Evolutionary conservation across 2,329 filamentous ascomycete genomes (phyloP).

Genomic region (Catunica adiposa): DNA sequence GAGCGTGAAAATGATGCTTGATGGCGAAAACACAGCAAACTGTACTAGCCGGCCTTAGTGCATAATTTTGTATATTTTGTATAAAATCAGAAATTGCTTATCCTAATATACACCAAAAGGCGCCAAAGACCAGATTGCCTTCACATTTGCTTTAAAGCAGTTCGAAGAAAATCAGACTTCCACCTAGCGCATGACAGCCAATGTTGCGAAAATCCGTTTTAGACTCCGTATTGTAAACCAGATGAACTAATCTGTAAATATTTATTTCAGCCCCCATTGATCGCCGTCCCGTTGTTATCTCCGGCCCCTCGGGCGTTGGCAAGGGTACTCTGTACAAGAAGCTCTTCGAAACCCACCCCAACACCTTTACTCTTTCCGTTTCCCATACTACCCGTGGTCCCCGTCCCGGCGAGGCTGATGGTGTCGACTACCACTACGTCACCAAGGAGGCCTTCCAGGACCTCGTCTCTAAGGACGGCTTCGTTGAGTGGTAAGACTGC

Average conservation of each 20-base stretch:
- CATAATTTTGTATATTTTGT: no score
- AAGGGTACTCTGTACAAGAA: slow-evolving; percentile 66
- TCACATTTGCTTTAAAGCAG: no score
- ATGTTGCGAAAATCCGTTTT: no score
- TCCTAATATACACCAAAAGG: no score
- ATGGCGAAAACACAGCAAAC: no score
- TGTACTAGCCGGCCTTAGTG: no score
- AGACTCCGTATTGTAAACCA: not conserved
- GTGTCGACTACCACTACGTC: slow-evolving; percentile 68
- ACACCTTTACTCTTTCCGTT: slow-evolving; percentile 38
- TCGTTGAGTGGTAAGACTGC: slow-evolving; percentile 45
- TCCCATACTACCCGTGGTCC: slow-evolving; percentile 69
- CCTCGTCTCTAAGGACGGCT: slow-evolving; percentile 51
- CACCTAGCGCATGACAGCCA: no score
- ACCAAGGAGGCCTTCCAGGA: slow-evolving; percentile 48
- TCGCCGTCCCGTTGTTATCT: slow-evolving; percentile 56
- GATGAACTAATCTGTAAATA: not conserved
- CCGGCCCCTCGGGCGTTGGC: slow-evolving; percentile 62
- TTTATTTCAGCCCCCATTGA: slow-evolving; percentile 24
- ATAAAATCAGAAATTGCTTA: no score
- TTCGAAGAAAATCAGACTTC: no score
- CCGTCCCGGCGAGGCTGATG: slow-evolving; percentile 57
- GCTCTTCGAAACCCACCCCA: slow-evolving; percentile 42
- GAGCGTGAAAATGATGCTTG: no score
- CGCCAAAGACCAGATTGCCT: no score